A percentile compares a stretch with the other conserved stretches of the same genome.
phyloP scores from a whole-genome alignment of 176 grass and related monocot species.

The Pontederia paniculata region DNA sequence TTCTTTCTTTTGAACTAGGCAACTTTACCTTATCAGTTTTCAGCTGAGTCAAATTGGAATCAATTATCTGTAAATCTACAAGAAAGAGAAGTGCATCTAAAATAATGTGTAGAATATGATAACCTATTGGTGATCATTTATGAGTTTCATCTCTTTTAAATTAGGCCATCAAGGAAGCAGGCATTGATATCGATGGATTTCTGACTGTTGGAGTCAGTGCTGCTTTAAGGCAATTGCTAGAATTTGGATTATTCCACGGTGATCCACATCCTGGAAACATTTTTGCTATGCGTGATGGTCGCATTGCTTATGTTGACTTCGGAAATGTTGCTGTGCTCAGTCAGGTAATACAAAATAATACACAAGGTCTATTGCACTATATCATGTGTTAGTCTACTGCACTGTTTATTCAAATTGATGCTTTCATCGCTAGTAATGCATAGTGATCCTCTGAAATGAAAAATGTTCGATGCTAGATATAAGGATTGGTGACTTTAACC shows the following conservation, averaged over 20 bases:
- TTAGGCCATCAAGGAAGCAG: constrained; percentile 85
- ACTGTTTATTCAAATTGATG: background rate
- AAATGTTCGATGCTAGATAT: too few relatives aligned
- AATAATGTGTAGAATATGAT: too few relatives aligned
- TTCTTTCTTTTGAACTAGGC: too few relatives aligned
- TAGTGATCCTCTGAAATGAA: too few relatives aligned
- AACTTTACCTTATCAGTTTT: background rate
- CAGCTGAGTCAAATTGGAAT: background rate
- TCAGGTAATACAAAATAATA: constrained; percentile 33
- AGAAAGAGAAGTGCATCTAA: too few relatives aligned
- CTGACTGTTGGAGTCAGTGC: constrained; percentile 95
- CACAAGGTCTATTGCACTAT: background rate
- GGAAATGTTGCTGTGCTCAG: constrained; percentile 96
- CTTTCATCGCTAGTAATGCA: background rate
- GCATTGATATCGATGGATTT: constrained; percentile 88
- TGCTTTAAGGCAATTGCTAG: constrained; percentile 76
- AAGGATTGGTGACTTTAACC: too few relatives aligned
- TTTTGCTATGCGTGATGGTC: constrained; percentile 96
- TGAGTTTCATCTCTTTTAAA: background rate
- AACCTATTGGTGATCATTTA: background rate
- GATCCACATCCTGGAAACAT: constrained; percentile 99
- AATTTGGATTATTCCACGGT: constrained; percentile 98
- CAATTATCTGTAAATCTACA: background rate
- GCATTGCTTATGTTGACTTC: constrained; percentile 99
- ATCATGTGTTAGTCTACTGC: background rate